phyloP scores from a whole-genome alignment of 257 asterid species.

The Solanum paucissectum region DNA sequence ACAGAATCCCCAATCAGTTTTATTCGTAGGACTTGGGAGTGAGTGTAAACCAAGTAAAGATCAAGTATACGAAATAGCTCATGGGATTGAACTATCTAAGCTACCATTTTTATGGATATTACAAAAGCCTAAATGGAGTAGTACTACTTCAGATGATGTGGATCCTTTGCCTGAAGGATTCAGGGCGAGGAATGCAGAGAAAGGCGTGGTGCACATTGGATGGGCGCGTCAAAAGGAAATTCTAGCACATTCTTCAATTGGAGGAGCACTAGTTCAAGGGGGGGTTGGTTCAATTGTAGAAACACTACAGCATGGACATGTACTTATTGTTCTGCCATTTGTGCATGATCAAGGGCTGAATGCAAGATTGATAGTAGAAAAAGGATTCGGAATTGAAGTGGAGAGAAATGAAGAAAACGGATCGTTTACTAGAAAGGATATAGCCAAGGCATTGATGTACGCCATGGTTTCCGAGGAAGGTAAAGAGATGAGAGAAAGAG shows the following conservation, averaged over 20 bases:
- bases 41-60: neutral
- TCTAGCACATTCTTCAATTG: constrained; percentile 24
- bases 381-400: constrained; percentile 24
- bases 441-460: constrained; percentile 14
- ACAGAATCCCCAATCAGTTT: constrained; percentile 5
- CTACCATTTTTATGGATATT: constrained; percentile 13
- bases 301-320: constrained; percentile 9
- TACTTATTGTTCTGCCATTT: constrained; percentile 20
- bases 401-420: constrained; percentile 25
- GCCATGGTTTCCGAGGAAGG: constrained; percentile 16
- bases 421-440: constrained; percentile 9
- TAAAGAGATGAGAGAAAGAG: neutral
- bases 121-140: constrained; percentile 6
- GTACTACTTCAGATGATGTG: neutral
- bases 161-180: constrained; percentile 6
- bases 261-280: constrained; percentile 15
- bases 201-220: constrained; percentile 26
- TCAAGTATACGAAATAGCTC: constrained; percentile 20
- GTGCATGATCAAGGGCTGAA: constrained; percentile 22
- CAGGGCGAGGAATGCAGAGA: neutral
- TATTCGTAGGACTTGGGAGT: constrained; percentile 19
- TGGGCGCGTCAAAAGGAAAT: constrained; percentile 40
- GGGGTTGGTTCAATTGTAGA: constrained; percentile 28
- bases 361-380: constrained; percentile 27
- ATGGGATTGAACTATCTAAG: constrained; percentile 13